These are phyloP conservation scores for Botrytis porri DNA, from an alignment of 2,329 filamentous ascomycete genomes.

Conservation along the genomic window DNA sequence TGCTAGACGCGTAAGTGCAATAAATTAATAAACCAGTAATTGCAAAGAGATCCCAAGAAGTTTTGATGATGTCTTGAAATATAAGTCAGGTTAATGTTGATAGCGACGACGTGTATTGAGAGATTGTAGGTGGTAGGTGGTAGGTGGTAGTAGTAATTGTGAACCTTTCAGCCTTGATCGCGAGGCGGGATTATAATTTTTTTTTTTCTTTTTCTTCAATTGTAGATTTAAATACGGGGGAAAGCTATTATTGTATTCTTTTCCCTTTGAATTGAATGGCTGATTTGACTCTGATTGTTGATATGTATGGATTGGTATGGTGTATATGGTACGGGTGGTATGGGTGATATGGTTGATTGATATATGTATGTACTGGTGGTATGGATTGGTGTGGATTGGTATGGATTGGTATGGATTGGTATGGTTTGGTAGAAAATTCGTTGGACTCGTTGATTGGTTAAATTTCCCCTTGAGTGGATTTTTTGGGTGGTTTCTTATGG, in stretches of 20 bases:
- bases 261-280: not conserved
- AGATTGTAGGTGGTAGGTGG: not conserved
- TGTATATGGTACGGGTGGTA: not conserved
- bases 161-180: constrained; percentile 4
- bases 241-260: not conserved
- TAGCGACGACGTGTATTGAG: not conserved
- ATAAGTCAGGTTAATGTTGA: not conserved
- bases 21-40: not conserved
- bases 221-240: not conserved
- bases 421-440: not conserved
- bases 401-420: not conserved
- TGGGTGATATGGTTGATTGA: not conserved
- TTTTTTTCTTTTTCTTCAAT: not conserved
- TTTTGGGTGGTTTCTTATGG: constrained; percentile 9
- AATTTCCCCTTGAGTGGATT: constrained; percentile 4
- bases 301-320: not conserved
- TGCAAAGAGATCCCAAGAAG: not conserved
- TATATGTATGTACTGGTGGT: not conserved
- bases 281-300: not conserved
- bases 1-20: not conserved
- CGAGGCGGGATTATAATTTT: constrained; percentile 15
- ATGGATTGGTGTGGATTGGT: not conserved
- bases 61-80: not conserved
- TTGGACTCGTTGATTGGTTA: constrained; percentile 17
- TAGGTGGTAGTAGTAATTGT: not conserved